phyloP scores from a whole-genome alignment of 2,329 filamentous ascomycete genomes.

The Arthrobotrys sinensis region DNA sequence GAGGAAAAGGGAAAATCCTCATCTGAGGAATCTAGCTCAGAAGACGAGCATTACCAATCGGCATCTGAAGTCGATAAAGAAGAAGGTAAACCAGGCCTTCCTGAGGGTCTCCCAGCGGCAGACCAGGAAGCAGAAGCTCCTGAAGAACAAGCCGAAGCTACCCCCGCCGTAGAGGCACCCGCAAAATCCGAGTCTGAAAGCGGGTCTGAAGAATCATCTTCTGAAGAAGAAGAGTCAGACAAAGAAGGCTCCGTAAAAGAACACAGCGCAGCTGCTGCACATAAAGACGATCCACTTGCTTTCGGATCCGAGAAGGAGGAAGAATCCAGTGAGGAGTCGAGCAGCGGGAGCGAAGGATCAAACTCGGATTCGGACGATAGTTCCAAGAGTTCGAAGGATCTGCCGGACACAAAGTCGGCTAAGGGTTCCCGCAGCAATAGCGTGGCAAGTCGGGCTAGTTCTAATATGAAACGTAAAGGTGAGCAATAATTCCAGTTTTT shows the following conservation, averaged over 20 bases:
- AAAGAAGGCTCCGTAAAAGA: slow-evolving; percentile 21
- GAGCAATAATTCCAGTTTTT: slow-evolving; percentile 8
- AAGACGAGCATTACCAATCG: slow-evolving; percentile 51
- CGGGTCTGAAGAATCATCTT: slow-evolving; percentile 46
- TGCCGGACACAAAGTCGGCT: slow-evolving; percentile 26
- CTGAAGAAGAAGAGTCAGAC: slow-evolving; percentile 54
- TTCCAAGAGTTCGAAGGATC: slow-evolving; percentile 51
- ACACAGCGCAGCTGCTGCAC: background rate
- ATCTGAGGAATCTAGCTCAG: slow-evolving; percentile 51
- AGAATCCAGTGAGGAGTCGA: slow-evolving; percentile 35
- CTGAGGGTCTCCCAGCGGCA: slow-evolving; percentile 37
- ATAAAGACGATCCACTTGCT: slow-evolving; percentile 54
- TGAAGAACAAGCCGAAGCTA: slow-evolving; percentile 30
- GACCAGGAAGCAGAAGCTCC: slow-evolving; percentile 37
- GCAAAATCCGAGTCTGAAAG: slow-evolving; percentile 47
- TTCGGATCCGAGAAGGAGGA: slow-evolving; percentile 48
- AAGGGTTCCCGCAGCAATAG: slow-evolving; percentile 51
- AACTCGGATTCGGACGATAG: slow-evolving; percentile 42
- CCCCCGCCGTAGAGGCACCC: background rate
- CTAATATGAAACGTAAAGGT: slow-evolving; percentile 60
- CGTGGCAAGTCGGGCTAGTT: slow-evolving; percentile 42
- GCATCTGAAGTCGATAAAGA: slow-evolving; percentile 51
- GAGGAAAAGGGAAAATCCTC: slow-evolving; percentile 25
- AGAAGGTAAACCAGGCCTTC: slow-evolving; percentile 24
- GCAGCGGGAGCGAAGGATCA: slow-evolving; percentile 48